Percentiles rank a stretch among this genome's conserved stretches.
These are phyloP conservation scores for Rubia peregrina DNA, from an alignment of 305 asterid genomes.

Conservation along the genomic window DNA sequence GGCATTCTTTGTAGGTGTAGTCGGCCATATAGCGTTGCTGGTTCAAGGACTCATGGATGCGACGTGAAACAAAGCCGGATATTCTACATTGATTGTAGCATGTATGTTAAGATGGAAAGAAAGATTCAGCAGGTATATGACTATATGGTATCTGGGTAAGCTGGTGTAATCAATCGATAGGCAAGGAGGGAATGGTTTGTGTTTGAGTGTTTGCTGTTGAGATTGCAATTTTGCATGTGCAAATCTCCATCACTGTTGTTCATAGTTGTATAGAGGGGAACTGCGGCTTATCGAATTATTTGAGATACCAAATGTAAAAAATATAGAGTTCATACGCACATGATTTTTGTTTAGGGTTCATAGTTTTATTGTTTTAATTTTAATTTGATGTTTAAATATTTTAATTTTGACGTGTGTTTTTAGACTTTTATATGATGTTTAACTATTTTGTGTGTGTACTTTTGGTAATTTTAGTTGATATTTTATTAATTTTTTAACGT, in stretches of 20 bases:
- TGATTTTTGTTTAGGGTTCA: background rate
- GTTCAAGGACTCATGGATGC: conserved; percentile 2
- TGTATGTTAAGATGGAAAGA: conserved; percentile 5
- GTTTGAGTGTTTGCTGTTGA: background rate
- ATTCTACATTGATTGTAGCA: conserved; percentile 12
- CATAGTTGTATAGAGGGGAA: background rate
- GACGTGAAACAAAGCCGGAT: background rate
- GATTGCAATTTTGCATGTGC: conserved; percentile 4
- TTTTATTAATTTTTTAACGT: too few species aligned
- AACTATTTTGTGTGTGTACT: too few species aligned
- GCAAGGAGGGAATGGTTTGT: background rate
- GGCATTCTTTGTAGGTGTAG: conserved; percentile 4
- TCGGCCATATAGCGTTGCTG: background rate
- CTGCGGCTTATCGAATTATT: background rate
- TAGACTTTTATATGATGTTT: too few species aligned
- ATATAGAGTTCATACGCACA: background rate
- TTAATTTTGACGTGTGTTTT: background rate
- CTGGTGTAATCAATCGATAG: background rate
- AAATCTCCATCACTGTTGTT: conserved; percentile 3
- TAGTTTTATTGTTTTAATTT: too few species aligned
- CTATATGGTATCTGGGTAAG: conserved; percentile 1
- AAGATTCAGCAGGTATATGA: background rate
- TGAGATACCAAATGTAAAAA: background rate
- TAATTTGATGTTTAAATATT: too few species aligned
- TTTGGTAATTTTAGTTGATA: too few species aligned